A percentile compares a stretch with the other conserved stretches of the same genome.
These are phyloP conservation scores for Aspergillus ibericus DNA, from an alignment of 2,329 filamentous ascomycete genomes.

Conservation along the genomic window DNA sequence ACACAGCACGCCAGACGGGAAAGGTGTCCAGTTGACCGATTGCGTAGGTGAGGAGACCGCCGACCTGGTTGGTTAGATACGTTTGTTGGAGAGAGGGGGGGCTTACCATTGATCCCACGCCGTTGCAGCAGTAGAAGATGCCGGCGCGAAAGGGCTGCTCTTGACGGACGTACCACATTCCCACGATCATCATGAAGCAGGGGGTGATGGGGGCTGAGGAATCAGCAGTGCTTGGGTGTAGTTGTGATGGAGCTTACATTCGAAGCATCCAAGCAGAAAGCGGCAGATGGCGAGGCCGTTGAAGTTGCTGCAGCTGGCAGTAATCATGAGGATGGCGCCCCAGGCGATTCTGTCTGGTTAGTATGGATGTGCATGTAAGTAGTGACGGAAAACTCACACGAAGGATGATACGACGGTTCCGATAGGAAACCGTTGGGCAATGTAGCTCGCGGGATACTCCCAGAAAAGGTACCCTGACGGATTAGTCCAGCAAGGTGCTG, in stretches of 20 bases:
- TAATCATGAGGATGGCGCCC: constrained; percentile 48
- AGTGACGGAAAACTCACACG: neutral
- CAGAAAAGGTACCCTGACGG: constrained; percentile 38
- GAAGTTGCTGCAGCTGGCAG: constrained; percentile 45
- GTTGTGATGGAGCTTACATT: constrained; percentile 23
- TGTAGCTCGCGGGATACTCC: constrained; percentile 45
- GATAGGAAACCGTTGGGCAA: constrained; percentile 30
- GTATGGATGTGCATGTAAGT: neutral
- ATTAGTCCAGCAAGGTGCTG: neutral
- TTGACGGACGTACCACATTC: constrained; percentile 51
- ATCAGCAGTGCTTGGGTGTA: too few species aligned
- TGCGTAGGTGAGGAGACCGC: constrained; percentile 31
- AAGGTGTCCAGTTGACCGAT: constrained; percentile 46
- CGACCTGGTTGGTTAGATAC: constrained; percentile 8
- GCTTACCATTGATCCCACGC: constrained; percentile 36
- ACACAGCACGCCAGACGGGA: constrained; percentile 48
- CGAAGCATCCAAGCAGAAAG: constrained; percentile 50
- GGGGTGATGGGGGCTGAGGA: constrained; percentile 47
- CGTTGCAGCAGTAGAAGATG: constrained; percentile 45
- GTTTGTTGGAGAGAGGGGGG: neutral
- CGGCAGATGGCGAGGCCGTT: constrained; percentile 46
- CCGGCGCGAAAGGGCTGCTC: constrained; percentile 52
- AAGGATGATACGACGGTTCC: constrained; percentile 19
- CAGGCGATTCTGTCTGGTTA: constrained; percentile 33
- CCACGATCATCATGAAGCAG: constrained; percentile 53